These are phyloP conservation scores for Calonectria crousiana DNA, from an alignment of 2,329 filamentous ascomycete genomes.

Conservation along the genomic window DNA sequence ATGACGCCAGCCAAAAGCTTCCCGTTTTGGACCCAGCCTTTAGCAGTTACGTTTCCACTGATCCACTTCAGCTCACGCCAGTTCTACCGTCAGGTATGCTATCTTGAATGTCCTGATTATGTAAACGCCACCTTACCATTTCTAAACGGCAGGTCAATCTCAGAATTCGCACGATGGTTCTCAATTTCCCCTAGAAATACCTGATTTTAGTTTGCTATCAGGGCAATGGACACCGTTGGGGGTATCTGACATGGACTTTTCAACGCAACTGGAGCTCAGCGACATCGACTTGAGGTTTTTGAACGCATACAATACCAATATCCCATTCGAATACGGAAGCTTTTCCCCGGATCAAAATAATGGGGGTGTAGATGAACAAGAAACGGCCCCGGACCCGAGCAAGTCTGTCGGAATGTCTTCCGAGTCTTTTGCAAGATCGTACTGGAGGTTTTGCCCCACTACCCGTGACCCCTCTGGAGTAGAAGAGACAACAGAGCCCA, in stretches of 20 bases:
- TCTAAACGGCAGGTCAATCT: neutral
- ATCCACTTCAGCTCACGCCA: neutral
- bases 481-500: neutral
- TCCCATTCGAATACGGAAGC: conserved; percentile 1
- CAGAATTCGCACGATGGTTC: neutral
- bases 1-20: neutral
- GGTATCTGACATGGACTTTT: neutral
- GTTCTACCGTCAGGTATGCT: neutral
- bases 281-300: neutral
- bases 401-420: neutral
- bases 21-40: neutral
- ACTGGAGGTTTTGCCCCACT: neutral
- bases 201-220: neutral
- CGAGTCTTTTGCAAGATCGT: neutral
- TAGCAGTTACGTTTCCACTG: neutral
- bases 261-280: neutral
- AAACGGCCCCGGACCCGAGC: neutral
- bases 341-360: neutral
- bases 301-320: conserved; percentile 6
- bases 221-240: neutral
- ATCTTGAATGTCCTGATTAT: accelerated
- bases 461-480: neutral
- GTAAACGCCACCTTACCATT: neutral
- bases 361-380: neutral
- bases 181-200: neutral